Evolutionary conservation across 129 eudicot species (phyloP).

Genomic region (Glebionis coronaria): DNA sequence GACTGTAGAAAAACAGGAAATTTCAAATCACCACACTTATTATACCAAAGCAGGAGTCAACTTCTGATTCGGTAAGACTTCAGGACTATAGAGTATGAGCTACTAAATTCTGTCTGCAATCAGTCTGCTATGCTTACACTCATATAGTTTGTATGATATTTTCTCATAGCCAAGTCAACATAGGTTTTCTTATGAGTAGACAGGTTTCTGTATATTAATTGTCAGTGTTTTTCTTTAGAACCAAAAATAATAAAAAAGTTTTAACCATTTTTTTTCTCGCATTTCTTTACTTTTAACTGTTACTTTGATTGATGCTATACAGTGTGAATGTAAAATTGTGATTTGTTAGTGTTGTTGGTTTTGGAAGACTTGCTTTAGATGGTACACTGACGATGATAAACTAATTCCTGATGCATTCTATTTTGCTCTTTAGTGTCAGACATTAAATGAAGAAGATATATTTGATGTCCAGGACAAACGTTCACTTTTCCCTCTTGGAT

Average conservation of each 20-base stretch:
- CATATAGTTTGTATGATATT: constrained; percentile 5
- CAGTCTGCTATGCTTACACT: background rate
- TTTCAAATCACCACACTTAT: constrained; percentile 85
- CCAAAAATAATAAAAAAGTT: background rate
- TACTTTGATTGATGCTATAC: background rate
- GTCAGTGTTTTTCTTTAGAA: background rate
- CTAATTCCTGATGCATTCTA: constrained; percentile 15
- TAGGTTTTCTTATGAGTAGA: background rate
- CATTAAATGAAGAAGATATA: constrained; percentile 92
- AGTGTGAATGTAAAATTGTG: too few relatives aligned
- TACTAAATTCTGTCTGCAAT: background rate
- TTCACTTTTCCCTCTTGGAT: constrained; percentile 88
- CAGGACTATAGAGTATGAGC: constrained; percentile 4
- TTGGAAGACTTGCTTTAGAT: background rate
- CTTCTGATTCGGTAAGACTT: constrained; percentile 88
- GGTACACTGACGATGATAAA: constrained; percentile 2
- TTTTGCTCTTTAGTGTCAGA: constrained; percentile 72
- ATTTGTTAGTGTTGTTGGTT: background rate
- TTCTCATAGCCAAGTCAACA: constrained; percentile 1
- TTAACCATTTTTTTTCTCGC: background rate
- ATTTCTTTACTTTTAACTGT: background rate
- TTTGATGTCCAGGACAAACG: constrained; percentile 89
- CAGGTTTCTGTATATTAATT: background rate
- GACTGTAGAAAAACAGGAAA: constrained; percentile 79
- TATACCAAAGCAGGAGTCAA: constrained; percentile 94